These are phyloP conservation scores for Dujonia santamariae DNA, from an alignment of 1,139 yeast species.

Conservation along the genomic window DNA sequence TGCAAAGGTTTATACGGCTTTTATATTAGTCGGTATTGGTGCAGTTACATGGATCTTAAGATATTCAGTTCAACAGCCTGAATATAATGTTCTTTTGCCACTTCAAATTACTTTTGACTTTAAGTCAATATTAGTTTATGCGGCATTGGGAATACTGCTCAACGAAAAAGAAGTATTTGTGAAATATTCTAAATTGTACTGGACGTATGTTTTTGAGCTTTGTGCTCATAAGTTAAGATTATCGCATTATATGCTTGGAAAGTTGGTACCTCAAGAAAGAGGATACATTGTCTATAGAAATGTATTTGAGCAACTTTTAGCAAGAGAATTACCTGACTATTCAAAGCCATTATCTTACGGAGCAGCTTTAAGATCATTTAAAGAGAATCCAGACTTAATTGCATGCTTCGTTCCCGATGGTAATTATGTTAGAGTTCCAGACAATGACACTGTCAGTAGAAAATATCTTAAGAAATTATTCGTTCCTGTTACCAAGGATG, in stretches of 20 bases:
- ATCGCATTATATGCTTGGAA: constrained; percentile 74
- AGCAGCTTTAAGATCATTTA: constrained; percentile 46
- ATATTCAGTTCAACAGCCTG: constrained; percentile 17
- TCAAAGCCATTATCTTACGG: constrained; percentile 51
- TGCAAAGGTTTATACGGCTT: constrained; percentile 69
- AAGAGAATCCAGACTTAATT: constrained; percentile 31
- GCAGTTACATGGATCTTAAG: constrained; percentile 55
- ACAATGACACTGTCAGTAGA: constrained; percentile 70
- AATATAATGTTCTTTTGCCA: constrained; percentile 28
- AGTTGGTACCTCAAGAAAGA: constrained; percentile 69
- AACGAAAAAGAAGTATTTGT: constrained; percentile 17
- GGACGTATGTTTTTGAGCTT: constrained; percentile 61
- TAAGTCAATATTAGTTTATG: background rate
- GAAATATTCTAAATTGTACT: constrained; percentile 45
- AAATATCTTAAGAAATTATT: constrained; percentile 63
- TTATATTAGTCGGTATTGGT: constrained; percentile 77
- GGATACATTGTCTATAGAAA: constrained; percentile 66
- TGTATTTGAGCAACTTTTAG: constrained; percentile 36
- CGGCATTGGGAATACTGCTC: constrained; percentile 8
- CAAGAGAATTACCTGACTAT: constrained; percentile 51
- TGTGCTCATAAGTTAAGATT: constrained; percentile 60
- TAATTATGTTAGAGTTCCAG: constrained; percentile 80
- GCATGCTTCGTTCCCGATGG: constrained; percentile 78
- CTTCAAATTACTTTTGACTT: constrained; percentile 11
- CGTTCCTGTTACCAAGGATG: constrained; percentile 80